Evolutionary conservation across 805 yeast species (phyloP), one percentile per base, ranked within the genome.

Genomic region (Komagataella phaffii): DNA sequence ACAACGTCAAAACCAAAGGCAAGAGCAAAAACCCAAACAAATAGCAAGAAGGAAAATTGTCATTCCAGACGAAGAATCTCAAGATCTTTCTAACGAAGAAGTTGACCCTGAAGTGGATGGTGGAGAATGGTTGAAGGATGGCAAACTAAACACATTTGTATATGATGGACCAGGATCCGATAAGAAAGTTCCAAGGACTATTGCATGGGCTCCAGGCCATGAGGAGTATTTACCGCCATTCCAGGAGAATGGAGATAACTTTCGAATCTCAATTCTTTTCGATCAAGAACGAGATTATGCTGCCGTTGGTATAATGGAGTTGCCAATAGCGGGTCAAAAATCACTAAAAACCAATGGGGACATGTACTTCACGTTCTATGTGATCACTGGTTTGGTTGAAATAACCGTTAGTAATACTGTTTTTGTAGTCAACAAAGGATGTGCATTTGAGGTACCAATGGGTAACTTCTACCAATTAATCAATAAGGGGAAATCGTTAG

Each of bases 401-500:
- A 90, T 86, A 2, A 76, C 80, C 1, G 56, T 89, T 3, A 75
- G 79, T 17, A 78, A 77, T 5, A 73, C 72, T 18, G 72, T 69
- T 19, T 86, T 89, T 61, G 66, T 80, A 3, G 84, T 82, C 6
- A 73, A 77, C 0, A 69, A 74, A 52, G 96, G 96, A 1, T 84
- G 95, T 51, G 77, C 91, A 3, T 83, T 89, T 59, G 86, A 85
- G 59, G 74, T 90, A 5, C 96, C 96, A 1, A 77, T 84, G 68
- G 84, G 83, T 4, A 86, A 85, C 61, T 73, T 75, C 46, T 88
- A 87, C 64, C 78, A 84, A 17, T 74, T 89, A 56, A 74, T 73
- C 48, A 87, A 87, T 60, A 73, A 71, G 45, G 85, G 89, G 0
- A 67, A 71, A 36, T 70, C 67, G 17, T 73, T 72, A 40, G 88